Percentiles rank a stretch among this genome's conserved stretches.
Conservation (phyloP, 2,329 filamentous ascomycete species). For the Alternaria postmessia region DNA sequence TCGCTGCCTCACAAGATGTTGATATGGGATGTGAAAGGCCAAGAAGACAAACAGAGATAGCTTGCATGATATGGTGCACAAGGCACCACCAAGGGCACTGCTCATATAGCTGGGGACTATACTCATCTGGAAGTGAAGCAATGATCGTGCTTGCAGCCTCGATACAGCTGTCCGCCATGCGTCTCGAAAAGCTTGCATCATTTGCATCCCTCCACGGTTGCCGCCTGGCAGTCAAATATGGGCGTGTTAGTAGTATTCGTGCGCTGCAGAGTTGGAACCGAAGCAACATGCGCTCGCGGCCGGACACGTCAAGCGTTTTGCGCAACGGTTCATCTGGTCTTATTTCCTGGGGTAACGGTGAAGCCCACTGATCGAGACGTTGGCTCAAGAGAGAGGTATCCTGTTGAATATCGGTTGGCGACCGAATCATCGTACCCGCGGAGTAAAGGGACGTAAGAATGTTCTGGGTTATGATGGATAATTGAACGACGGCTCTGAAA, state of each 20-base stretch:
- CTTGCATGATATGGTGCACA: conserved; percentile 53
- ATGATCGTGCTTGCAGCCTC: conserved; percentile 48
- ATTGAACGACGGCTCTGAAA: conserved; percentile 36
- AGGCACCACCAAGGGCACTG: conserved; percentile 54
- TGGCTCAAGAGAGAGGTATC: conserved; percentile 42
- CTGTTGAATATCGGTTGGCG: conserved; percentile 46
- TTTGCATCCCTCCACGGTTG: conserved; percentile 20
- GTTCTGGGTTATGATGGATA: conserved; percentile 46
- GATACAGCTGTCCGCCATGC: conserved; percentile 48
- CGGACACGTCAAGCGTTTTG: conserved; percentile 6
- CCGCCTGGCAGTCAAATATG: conserved; percentile 46
- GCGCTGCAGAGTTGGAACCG: conserved; percentile 48
- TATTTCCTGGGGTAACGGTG: conserved; percentile 40
- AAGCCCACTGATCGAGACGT: conserved; percentile 48
- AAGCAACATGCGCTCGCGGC: conserved; percentile 43
- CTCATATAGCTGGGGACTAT: conserved; percentile 41
- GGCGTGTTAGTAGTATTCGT: conserved; percentile 53
- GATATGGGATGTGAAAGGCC: conserved; percentile 43
- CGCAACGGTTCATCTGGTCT: conserved; percentile 31
- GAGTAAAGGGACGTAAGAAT: conserved; percentile 50
- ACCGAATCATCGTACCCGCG: conserved; percentile 40
- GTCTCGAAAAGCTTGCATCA: conserved; percentile 38
- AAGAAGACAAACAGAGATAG: conserved; percentile 49
- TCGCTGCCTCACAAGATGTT: conserved; percentile 29
- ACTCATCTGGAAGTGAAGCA: conserved; percentile 47